Evolutionary conservation across 140 eudicot genomes (phyloP).

Genomic region (Cichorium intybus): DNA sequence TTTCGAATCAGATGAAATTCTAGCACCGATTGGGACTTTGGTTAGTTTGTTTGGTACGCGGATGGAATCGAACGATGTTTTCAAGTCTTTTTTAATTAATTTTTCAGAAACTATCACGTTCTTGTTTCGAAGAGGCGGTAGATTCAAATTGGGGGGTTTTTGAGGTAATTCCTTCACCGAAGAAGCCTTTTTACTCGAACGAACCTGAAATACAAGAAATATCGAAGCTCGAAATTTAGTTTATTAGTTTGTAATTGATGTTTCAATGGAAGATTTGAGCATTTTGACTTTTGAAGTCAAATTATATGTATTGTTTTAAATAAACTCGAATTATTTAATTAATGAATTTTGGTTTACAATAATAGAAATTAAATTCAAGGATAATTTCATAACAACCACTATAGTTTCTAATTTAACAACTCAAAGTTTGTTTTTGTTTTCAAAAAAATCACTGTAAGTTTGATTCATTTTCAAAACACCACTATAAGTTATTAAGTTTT

Average conservation of each 20-base stretch:
- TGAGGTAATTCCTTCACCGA: conserved; percentile 28
- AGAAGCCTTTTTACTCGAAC: conserved; percentile 29
- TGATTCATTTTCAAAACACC: too few relatives aligned
- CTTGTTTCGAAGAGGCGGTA: conserved; percentile 65
- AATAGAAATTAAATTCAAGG: too few relatives aligned
- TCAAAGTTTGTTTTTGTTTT: too few relatives aligned
- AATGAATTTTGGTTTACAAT: too few relatives aligned
- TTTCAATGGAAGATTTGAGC: too few relatives aligned
- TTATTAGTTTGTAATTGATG: not conserved
- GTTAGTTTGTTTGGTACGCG: conserved; percentile 31
- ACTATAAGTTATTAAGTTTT: too few relatives aligned
- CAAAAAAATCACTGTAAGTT: too few relatives aligned
- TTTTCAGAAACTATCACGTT: conserved; percentile 52
- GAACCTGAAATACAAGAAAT: conserved; percentile 37
- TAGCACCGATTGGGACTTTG: conserved; percentile 40
- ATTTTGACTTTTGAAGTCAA: too few relatives aligned
- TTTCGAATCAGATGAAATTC: conserved; percentile 41
- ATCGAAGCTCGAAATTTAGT: not conserved
- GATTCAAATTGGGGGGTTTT: conserved; percentile 30
- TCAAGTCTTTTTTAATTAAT: conserved; percentile 35
- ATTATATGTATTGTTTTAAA: too few relatives aligned
- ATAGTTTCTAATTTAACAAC: too few relatives aligned
- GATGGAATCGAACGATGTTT: conserved; percentile 39
- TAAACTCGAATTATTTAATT: too few relatives aligned
- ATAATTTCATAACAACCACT: too few relatives aligned